Evolutionary conservation across 2,329 filamentous ascomycete genomes (phyloP), one percentile per base, ranked within the genome.

Genomic region (Fusarium sp.): DNA sequence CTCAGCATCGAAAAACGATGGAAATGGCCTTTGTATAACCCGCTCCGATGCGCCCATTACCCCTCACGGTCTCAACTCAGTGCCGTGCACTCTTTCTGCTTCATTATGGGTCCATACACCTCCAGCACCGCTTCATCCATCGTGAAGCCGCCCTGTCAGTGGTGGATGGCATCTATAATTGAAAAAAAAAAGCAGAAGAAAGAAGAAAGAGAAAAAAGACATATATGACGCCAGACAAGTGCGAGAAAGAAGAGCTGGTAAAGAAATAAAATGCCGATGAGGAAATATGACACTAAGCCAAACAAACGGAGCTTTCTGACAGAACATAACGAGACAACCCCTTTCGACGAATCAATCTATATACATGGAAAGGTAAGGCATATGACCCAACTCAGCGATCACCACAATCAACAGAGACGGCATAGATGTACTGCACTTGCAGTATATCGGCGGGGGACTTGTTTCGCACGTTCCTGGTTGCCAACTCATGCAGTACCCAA

Each of bases 331-430:
- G 23, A 25, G 4, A 27, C 32, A 29, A 35, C 10, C 23, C 19
- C 11, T 27, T 15, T 19, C 19, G 37, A 35, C 15, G 41, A 27
- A 19, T 11, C 46, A 31, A 36, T 17, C 35, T 59, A 39, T 32
- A 35, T 42, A 32, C 35, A 27, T 3, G 23, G 36, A 51, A 51
- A 49, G 19, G 38, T 41, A 54, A 23, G 49, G 23, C 27, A 31
- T 47, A 36, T 35, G 19, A 11, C 19, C 33, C 32, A 27, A 36
- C 29, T 31, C 29, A 37, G 19, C 14, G 13, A 19, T 29, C 11
- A 17, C 39, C 49, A 33, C 15, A 42, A 48, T 39, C 32, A 59
- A 59, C 48, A 53, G 36, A 36, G 36, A 23, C 19, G 23, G 27
- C 21, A 15, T 29, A 27, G 9, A n/a, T 38, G 32, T 21, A 19